Evolutionary conservation across 176 grass and related monocot species (phyloP).

Genomic region (Carex myosuroides): DNA sequence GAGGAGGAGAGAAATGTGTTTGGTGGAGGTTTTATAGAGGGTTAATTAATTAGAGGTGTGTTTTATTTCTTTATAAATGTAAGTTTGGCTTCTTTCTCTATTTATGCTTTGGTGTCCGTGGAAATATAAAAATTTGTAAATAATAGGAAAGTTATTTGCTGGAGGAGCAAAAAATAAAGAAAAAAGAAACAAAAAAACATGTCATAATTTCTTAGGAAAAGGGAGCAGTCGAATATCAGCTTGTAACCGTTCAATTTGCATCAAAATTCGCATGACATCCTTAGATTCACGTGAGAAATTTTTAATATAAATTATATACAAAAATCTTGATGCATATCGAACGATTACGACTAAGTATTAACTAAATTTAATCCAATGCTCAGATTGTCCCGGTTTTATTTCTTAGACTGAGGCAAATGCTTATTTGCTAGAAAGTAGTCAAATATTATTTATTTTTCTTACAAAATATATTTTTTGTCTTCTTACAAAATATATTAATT

Average conservation of each 20-base stretch:
- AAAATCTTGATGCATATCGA: too few species aligned
- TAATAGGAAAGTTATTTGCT: neutral
- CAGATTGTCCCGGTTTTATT: too few species aligned
- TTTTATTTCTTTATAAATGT: neutral
- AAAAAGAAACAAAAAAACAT: neutral
- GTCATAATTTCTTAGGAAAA: neutral
- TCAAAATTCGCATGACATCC: neutral
- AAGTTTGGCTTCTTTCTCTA: neutral
- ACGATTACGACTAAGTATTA: too few species aligned
- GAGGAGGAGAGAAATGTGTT: neutral
- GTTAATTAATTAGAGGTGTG: neutral
- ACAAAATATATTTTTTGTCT: too few species aligned
- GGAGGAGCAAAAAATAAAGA: neutral
- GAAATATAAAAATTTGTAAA: neutral
- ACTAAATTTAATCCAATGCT: too few species aligned
- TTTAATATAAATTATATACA: too few species aligned
- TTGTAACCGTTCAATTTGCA: too few species aligned
- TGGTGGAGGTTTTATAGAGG: constrained; percentile 13
- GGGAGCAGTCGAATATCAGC: too few species aligned
- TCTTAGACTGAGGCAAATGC: neutral
- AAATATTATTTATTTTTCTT: neutral
- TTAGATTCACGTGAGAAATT: too few species aligned
- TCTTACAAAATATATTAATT: neutral
- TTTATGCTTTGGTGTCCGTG: neutral
- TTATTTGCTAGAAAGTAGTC: neutral